Conservation (phyloP, 2,329 filamentous ascomycete species). For the Lecanosticta acicola region DNA sequence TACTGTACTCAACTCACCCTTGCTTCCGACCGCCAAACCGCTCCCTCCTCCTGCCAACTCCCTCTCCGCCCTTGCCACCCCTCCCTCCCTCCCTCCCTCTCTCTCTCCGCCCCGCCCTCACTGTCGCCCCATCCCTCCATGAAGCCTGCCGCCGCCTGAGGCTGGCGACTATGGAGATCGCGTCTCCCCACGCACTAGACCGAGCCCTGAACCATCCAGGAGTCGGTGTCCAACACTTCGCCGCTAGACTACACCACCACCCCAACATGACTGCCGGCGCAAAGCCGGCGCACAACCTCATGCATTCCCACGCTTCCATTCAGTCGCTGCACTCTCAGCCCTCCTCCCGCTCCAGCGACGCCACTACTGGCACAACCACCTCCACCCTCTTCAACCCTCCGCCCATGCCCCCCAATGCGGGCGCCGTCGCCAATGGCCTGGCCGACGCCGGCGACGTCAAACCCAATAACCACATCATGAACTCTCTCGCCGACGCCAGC, state of each 20-base stretch:
- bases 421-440: constrained; percentile 35
- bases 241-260: constrained; percentile 5
- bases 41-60: background rate
- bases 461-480: constrained; percentile 91
- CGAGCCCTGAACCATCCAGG: constrained; percentile 28
- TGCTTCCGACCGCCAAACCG: background rate
- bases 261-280: constrained; percentile 20
- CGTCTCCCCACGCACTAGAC: constrained; percentile 24
- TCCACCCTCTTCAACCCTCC: constrained; percentile 42
- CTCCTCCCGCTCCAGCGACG: constrained; percentile 43
- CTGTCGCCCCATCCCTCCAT: constrained; percentile 1
- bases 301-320: constrained; percentile 39
- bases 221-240: constrained; percentile 6
- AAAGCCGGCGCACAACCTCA: constrained; percentile 29
- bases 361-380: constrained; percentile 41
- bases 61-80: background rate
- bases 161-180: constrained; percentile 26
- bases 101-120: background rate
- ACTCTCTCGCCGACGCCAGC: constrained; percentile 87
- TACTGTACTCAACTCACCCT: background rate
- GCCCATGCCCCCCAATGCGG: constrained; percentile 25
- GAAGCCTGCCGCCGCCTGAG: constrained; percentile 16
- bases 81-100: background rate
- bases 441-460: constrained; percentile 48
- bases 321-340: constrained; percentile 45